Evolutionary conservation across 2,329 filamentous ascomycete species (phyloP).

Genomic region (Biscogniauxia mediterranea): DNA sequence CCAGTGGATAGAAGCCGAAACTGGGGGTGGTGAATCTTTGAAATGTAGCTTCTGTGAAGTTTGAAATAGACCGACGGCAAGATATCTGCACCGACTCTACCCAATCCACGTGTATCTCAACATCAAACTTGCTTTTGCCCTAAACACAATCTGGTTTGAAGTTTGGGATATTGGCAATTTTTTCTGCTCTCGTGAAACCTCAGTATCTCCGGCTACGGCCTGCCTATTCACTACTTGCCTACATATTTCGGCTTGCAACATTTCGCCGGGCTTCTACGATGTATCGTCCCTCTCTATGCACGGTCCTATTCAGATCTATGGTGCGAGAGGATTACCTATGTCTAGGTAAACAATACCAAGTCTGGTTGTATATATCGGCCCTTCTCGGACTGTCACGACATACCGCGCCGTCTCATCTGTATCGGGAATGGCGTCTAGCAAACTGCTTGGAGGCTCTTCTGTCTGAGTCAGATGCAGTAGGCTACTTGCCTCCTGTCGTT

Average conservation of each 20-base stretch:
- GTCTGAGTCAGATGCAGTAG: conserved; percentile 25
- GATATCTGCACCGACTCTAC: conserved; percentile 1
- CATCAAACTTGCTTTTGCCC: not conserved
- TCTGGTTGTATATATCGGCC: not conserved
- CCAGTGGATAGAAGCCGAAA: not conserved
- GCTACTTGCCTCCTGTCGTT: conserved; percentile 10
- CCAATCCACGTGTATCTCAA: not conserved
- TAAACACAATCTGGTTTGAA: no score
- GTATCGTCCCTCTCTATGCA: not conserved
- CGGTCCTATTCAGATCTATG: not conserved
- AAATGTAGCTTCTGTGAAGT: not conserved
- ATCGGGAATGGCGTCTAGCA: conserved; percentile 6
- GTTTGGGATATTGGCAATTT: no score
- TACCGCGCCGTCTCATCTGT: not conserved
- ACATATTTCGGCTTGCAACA: no score
- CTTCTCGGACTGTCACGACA: not conserved
- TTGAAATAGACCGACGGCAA: conserved; percentile 2
- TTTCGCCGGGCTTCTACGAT: no score
- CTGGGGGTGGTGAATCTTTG: not conserved
- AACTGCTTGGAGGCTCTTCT: not conserved
- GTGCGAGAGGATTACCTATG: not conserved
- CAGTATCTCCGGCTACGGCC: no score
- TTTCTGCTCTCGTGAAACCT: no score
- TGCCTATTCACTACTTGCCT: no score
- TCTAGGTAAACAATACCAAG: not conserved